Base-by-base conservation (phyloP, 73 alveolate species). In the Paramecium sonneborni region DNA sequence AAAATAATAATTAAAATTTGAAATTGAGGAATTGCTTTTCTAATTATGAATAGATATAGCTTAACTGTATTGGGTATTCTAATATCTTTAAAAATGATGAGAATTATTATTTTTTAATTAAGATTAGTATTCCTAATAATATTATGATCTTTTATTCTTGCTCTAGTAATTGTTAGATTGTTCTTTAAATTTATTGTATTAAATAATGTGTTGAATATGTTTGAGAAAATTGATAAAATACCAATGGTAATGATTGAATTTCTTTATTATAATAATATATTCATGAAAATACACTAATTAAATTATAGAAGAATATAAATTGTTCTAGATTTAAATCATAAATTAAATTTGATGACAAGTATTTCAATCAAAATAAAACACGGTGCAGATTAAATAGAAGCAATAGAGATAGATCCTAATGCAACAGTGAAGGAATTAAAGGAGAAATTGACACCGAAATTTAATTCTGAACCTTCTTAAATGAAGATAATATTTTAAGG, bases 401-500 rank as follows among this genome's bases (percentile, higher is more conserved):
- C 24, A 41, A 34, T 79, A 14, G 90, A 79, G 15, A 79, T 79
- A 6, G 90, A 24, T 11, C 90, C 90, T 24, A 79, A 21, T 24
- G 44, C 44, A 8, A 79, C 90, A 23, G 90, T 79, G 20, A 79
- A 79, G 43, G 69, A 79, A 12, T 44, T 79, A 26, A 79, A 79
- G 43, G 90, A 43, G 32, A 79, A 23, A 39, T 48, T 79, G 35
- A 23, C 30, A 6, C 26, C 26, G 4, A 79, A 20, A 39, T 79
- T 41, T 20, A 18, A 79, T 10, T 32, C 90, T 23, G 76, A 79
- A 32, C 70, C 74, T 23, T 0, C 70, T 38, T 41, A 23, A 21
- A 43, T 43, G 90, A 79, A 79, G 90, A 34, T 79, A n/a, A 79
- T 79, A 0, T 79, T 79, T 44, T 24, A 79, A 79, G 90, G 90